A percentile compares a stretch with the other conserved stretches of the same genome.
Conservation (phyloP, 345 rosid genomes). For the Aurinia saxatilis region DNA sequence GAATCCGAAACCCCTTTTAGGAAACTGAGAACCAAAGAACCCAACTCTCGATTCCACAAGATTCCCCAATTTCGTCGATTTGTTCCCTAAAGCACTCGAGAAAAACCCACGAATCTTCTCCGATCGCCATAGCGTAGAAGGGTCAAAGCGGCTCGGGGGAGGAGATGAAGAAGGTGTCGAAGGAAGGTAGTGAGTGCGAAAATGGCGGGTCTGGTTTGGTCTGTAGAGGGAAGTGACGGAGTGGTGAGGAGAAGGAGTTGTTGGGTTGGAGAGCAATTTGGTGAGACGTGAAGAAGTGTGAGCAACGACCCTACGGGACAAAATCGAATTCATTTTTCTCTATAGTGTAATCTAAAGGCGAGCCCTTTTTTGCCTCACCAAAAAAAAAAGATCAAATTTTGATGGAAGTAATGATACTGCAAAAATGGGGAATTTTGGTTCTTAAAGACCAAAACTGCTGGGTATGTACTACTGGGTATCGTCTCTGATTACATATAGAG, state of each 20-base stretch:
- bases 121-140: constrained; percentile 30
- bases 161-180: not conserved
- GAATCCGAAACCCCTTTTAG: constrained; percentile 27
- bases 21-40: too few species aligned
- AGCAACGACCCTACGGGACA: constrained; percentile 30
- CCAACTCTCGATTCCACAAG: constrained; percentile 31
- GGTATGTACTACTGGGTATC: not conserved
- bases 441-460: not conserved
- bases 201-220: constrained; percentile 23
- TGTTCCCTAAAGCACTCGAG: constrained; percentile 29
- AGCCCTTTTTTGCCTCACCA: too few species aligned
- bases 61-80: constrained; percentile 22
- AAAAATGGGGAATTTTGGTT: not conserved
- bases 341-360: too few species aligned
- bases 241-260: not conserved
- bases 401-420: too few species aligned
- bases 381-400: too few species aligned
- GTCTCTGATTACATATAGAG: not conserved
- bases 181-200: constrained; percentile 16
- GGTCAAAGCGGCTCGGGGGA: too few species aligned
- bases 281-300: constrained; percentile 32
- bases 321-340: constrained; percentile 42
- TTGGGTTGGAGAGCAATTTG: constrained; percentile 18
- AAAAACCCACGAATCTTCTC: constrained; percentile 29
- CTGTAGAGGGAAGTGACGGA: constrained; percentile 6